Conservation (phyloP, 2,329 filamentous ascomycete species). For the Ophiostoma novo-ulmi region DNA sequence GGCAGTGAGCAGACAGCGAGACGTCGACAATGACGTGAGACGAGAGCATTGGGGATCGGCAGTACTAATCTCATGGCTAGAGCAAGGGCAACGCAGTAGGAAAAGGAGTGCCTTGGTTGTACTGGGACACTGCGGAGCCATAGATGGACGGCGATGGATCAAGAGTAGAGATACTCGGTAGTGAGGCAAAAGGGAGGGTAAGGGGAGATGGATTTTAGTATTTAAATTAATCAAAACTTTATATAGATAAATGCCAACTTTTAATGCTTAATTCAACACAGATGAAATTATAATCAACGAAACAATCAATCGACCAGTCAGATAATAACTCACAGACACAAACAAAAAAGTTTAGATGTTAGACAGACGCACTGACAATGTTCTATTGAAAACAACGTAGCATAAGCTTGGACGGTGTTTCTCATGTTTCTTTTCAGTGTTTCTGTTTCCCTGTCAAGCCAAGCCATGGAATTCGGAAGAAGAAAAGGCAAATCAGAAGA, state of each 20-base stretch:
- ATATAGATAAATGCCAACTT: neutral
- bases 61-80: conserved; percentile 1
- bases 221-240: neutral
- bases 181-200: neutral
- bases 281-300: neutral
- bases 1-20: too few relatives aligned
- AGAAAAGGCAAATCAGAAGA: too few relatives aligned
- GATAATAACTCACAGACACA: neutral
- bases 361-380: neutral
- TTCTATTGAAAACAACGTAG: neutral
- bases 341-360: neutral
- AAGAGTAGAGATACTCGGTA: neutral
- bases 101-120: conserved; percentile 15
- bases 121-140: neutral
- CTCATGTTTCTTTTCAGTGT: neutral
- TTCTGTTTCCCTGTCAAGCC: neutral
- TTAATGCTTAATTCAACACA: neutral
- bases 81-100: conserved; percentile 4
- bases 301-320: neutral
- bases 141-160: neutral
- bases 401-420: neutral
- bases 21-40: too few relatives aligned
- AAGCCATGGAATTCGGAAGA: too few relatives aligned
- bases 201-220: neutral
- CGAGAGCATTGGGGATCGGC: neutral